Evolutionary conservation across 129 eudicot genomes (phyloP), one percentile per base, ranked within the genome.

Genomic region (Tanacetum coccineum): DNA sequence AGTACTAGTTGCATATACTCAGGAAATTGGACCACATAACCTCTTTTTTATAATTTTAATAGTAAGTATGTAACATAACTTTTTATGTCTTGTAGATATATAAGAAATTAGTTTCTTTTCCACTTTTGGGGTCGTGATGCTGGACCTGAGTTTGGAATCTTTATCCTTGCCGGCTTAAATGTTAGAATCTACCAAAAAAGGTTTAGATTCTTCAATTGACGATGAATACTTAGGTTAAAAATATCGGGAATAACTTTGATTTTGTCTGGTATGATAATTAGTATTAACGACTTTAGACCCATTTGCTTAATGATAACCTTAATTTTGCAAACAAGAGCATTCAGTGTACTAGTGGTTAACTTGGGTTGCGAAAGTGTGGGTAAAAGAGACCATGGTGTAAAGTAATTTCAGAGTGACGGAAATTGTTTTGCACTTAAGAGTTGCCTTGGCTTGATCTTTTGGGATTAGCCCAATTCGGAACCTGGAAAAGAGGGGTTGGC

Each of bases 11-110:
- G 53, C 21, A 40, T 59, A 47, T 73, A 47, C 48, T 47, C 47
- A 54, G 44, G 51, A 74, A 48, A 50, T 62, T 36, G 74, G 77
- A 74, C 84, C 77, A 64, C 77, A 14, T 63, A 52, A 42, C 60
- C 55, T 36, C 40, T 65, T 80, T 40, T 20, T 55, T 9, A 42
- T 28, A 55, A 2, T 48, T 19, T 61, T 62, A 3, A 53, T 53
- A 49, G n/a, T 4, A 49, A 3, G 17, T 49, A 12, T 49, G 54
- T 13, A 12, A 15, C 54, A 49, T 49, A 36, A 36, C 40, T 36
- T 36, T 36, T 32, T 32, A 36, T 36, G 10, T 6, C 42, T 36
- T 36, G 42, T 36, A 36, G 42, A 36, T 36, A 36, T 36, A 36
- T 36, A 36, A 1, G 4, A 36, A 36, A 36, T 36, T 36, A 9